Percentiles rank a stretch among this genome's conserved stretches.
Conservation (phyloP, 169 alveolate species). For the Plasmodium malariae region DNA sequence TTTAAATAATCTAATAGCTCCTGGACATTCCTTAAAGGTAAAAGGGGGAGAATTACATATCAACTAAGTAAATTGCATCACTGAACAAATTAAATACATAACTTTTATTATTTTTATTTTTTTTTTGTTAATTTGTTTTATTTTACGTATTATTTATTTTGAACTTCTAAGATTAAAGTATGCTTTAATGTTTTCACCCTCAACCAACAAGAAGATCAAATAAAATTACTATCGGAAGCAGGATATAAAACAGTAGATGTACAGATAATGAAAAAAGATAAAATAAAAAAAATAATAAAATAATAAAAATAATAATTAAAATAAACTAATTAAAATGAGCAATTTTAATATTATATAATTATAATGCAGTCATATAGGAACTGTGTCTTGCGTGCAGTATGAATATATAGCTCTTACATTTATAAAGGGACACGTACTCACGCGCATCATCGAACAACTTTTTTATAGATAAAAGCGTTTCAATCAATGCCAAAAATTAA, state of each 20-base stretch:
- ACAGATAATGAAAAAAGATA: conserved; percentile 10
- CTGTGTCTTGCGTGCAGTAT: not conserved
- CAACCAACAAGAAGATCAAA: conserved; percentile 41
- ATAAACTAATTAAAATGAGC: not conserved
- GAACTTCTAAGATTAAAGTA: conserved; percentile 41
- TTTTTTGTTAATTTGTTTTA: no score
- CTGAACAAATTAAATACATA: not conserved
- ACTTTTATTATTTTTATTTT: conserved; percentile 3
- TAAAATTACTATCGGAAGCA: conserved; percentile 60
- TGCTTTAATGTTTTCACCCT: conserved; percentile 44
- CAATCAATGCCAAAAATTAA: conserved; percentile 30
- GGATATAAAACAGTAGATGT: conserved; percentile 53
- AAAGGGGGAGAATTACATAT: not conserved
- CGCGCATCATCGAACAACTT: not conserved
- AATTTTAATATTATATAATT: not conserved
- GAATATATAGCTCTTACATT: not conserved
- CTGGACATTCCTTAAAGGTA: conserved; percentile 72
- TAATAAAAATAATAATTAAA: not conserved
- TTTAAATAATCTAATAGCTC: conserved; percentile 73
- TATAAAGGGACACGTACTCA: no score
- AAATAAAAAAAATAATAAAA: not conserved
- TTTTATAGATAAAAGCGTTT: conserved; percentile 53
- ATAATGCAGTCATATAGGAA: not conserved
- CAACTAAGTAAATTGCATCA: not conserved
- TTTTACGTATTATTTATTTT: not conserved